phyloP scores from a whole-genome alignment of 805 yeast species.

The Huiozyma naganishii region DNA sequence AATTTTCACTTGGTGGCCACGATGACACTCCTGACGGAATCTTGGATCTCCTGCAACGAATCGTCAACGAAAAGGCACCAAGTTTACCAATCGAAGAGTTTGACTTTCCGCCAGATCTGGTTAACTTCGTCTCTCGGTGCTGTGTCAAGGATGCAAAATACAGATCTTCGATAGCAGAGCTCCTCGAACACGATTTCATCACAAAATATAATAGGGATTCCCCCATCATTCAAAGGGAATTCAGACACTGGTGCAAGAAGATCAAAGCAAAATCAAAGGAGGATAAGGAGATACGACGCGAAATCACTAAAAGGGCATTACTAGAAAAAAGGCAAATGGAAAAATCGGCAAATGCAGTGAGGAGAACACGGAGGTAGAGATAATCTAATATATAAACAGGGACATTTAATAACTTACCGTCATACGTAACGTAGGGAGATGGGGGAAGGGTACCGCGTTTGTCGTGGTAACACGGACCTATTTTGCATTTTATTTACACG shows the following conservation, averaged over 20 bases:
- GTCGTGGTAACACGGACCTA: too few relatives aligned
- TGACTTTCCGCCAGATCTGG: constrained; percentile 35
- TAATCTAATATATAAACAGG: too few relatives aligned
- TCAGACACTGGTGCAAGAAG: constrained; percentile 35
- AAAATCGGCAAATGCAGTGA: constrained; percentile 12
- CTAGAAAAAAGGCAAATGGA: constrained; percentile 20
- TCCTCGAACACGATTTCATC: constrained; percentile 35
- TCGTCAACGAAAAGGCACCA: constrained; percentile 91
- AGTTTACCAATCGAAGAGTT: constrained; percentile 36
- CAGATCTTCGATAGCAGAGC: constrained; percentile 65
- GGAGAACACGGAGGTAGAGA: neutral
- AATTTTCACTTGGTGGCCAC: constrained; percentile 59
- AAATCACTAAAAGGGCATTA: constrained; percentile 22
- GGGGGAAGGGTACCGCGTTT: too few relatives aligned
- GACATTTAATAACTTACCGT: too few relatives aligned
- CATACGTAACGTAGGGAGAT: too few relatives aligned
- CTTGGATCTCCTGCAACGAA: constrained; percentile 79
- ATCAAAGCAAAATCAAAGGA: constrained; percentile 23
- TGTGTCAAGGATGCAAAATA: constrained; percentile 55
- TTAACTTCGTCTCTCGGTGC: constrained; percentile 65
- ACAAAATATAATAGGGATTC: constrained; percentile 26
- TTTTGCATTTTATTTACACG: too few relatives aligned
- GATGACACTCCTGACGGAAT: constrained; percentile 71
- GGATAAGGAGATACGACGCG: constrained; percentile 24
- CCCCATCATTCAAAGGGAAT: constrained; percentile 22